Conservation (phyloP, 352 stramenopile species). For the Phytophthora ramorum region DNA sequence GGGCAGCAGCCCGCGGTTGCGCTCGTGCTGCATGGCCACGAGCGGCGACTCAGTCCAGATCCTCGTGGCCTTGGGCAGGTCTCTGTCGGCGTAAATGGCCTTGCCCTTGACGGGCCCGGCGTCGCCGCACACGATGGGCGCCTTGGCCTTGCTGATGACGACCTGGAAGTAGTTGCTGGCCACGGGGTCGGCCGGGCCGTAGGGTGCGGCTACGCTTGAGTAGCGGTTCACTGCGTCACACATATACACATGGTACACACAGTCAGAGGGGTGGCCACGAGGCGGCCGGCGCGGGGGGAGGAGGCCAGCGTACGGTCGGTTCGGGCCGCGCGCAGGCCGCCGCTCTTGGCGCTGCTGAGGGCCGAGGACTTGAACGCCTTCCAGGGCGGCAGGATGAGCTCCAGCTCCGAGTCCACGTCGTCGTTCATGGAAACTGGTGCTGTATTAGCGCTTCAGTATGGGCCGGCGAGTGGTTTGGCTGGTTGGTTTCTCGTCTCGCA, state of each 20-base stretch:
- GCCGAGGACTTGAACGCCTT: constrained; percentile 33
- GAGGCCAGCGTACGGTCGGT: constrained; percentile 28
- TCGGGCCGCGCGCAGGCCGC: constrained; percentile 17
- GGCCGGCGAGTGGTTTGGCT: neutral
- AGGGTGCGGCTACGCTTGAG: constrained; percentile 65
- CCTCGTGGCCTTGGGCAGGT: constrained; percentile 48
- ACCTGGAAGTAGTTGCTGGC: constrained; percentile 69
- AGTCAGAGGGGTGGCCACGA: constrained; percentile 1
- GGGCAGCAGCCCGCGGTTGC: constrained; percentile 43
- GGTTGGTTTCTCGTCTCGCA: neutral
- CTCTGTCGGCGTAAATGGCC: constrained; percentile 66
- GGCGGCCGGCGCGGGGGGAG: neutral
- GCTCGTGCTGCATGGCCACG: constrained; percentile 77
- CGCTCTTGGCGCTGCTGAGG: constrained; percentile 18
- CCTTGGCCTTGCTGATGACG: constrained; percentile 66
- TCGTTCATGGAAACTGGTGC: constrained; percentile 7
- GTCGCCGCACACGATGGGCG: constrained; percentile 64
- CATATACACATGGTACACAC: neutral
- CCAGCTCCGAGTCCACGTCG: constrained; percentile 12
- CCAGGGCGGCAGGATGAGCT: constrained; percentile 15
- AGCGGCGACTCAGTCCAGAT: constrained; percentile 81
- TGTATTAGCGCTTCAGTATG: neutral
- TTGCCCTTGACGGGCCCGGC: constrained; percentile 75
- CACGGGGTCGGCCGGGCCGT: constrained; percentile 52
- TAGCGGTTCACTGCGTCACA: constrained; percentile 39